Evolutionary conservation across 441 rosid species (phyloP).

Genomic region (Syzygium malaccense): DNA sequence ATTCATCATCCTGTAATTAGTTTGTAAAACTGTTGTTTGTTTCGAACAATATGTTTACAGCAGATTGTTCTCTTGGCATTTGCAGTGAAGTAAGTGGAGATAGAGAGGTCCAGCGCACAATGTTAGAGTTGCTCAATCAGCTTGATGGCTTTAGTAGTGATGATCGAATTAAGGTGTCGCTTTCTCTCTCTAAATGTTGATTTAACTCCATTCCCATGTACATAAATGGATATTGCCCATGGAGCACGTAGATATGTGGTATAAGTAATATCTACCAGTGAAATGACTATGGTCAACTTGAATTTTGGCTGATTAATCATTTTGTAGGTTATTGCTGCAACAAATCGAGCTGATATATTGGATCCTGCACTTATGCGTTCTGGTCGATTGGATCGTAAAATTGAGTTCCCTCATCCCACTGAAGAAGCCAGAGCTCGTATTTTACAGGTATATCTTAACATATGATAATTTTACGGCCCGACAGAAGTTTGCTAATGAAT

Average conservation of each 20-base stretch:
- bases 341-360: slow-evolving; percentile 92
- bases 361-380: slow-evolving; percentile 99
- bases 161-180: slow-evolving; percentile 76
- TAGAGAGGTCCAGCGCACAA: slow-evolving; percentile 95
- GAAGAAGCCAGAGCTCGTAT: slow-evolving; percentile 99
- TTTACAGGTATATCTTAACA: slow-evolving; percentile 41
- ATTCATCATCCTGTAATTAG: background rate
- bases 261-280: background rate
- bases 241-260: background rate
- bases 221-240: background rate
- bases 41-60: background rate
- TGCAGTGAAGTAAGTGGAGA: slow-evolving; percentile 98
- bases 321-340: slow-evolving; percentile 91
- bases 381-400: slow-evolving; percentile 95
- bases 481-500: background rate
- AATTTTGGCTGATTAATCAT: background rate
- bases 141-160: slow-evolving; percentile 98
- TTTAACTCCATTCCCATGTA: background rate
- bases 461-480: background rate
- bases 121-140: slow-evolving; percentile 94
- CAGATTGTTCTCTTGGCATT: slow-evolving; percentile 2
- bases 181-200: background rate
- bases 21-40: background rate
- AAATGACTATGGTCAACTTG: background rate
- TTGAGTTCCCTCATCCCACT: slow-evolving; percentile 96